phyloP scores from a whole-genome alignment of 2,329 filamentous ascomycete species.

The Ceratocystis diversiconidia region DNA sequence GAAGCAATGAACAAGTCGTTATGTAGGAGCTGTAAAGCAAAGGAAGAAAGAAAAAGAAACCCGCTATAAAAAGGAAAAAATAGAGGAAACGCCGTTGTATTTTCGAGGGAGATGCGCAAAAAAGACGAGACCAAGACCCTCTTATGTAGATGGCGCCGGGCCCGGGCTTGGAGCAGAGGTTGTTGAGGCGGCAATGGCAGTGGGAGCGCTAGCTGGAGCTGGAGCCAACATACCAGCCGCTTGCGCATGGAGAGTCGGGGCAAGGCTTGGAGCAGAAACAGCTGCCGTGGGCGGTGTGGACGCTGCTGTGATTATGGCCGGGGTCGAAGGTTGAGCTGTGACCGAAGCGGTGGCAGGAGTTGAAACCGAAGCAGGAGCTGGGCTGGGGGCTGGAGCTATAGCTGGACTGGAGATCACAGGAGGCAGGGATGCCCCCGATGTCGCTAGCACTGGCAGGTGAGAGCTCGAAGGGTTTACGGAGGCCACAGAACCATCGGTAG shows the following conservation, averaged over 20 bases:
- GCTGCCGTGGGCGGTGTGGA: background rate
- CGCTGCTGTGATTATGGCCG: background rate
- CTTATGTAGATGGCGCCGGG: no score
- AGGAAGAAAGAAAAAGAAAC: constrained; percentile 2
- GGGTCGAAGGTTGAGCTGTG: background rate
- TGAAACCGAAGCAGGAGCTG: background rate
- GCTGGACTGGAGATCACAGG: background rate
- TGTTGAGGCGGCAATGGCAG: no score
- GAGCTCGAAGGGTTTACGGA: no score
- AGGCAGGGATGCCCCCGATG: no score
- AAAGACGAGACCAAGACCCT: no score
- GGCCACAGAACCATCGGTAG: no score
- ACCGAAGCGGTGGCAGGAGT: background rate
- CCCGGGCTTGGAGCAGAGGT: no score
- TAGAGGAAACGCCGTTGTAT: background rate
- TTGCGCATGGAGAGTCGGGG: background rate
- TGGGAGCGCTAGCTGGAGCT: no score
- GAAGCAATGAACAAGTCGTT: background rate
- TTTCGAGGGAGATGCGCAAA: background rate
- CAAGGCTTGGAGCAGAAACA: background rate
- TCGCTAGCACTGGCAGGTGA: no score
- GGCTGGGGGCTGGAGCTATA: background rate
- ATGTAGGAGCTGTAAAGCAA: background rate
- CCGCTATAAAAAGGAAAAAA: background rate
- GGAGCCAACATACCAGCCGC: background rate